Evolutionary conservation across 2,329 filamentous ascomycete species (phyloP).

Genomic region (Penicillium sp.): DNA sequence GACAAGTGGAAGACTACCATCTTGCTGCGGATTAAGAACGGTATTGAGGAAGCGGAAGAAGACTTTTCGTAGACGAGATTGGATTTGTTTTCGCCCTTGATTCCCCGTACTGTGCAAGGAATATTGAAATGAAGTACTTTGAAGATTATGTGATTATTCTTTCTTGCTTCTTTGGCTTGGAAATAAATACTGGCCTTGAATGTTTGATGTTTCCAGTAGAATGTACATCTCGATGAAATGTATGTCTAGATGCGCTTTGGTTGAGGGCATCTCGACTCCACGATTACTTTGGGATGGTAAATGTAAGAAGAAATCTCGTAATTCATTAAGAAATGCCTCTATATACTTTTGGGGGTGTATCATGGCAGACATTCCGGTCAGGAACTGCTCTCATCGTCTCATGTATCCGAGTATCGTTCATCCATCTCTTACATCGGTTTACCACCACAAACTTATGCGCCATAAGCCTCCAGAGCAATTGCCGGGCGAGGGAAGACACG

Average conservation of each 20-base stretch:
- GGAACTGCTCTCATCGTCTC: conserved; percentile 4
- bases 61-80: conserved; percentile 59
- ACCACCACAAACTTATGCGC: conserved; percentile 15
- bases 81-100: conserved; percentile 19
- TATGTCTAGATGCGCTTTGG: neutral
- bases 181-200: neutral
- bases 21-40: conserved; percentile 76
- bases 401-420: conserved; percentile 30
- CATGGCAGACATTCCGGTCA: conserved; percentile 11
- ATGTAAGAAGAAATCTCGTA: conserved; percentile 23
- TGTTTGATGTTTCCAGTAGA: neutral
- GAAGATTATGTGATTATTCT: conserved; percentile 4
- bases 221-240: conserved; percentile 3
- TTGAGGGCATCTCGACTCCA: neutral
- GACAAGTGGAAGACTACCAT: conserved; percentile 97
- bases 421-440: conserved; percentile 17
- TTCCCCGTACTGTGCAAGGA: conserved; percentile 23
- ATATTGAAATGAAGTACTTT: conserved; percentile 12
- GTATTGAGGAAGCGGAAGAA: conserved; percentile 69
- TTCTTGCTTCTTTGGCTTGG: conserved; percentile 7
- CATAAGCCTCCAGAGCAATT: conserved; percentile 42
- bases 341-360: conserved; percentile 30
- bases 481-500: conserved; percentile 76
- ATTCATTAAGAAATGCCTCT: conserved; percentile 31
- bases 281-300: neutral